Evolutionary conservation across 1,139 yeast genomes (phyloP).

Genomic region (Citeromyces hawaiiensis): DNA sequence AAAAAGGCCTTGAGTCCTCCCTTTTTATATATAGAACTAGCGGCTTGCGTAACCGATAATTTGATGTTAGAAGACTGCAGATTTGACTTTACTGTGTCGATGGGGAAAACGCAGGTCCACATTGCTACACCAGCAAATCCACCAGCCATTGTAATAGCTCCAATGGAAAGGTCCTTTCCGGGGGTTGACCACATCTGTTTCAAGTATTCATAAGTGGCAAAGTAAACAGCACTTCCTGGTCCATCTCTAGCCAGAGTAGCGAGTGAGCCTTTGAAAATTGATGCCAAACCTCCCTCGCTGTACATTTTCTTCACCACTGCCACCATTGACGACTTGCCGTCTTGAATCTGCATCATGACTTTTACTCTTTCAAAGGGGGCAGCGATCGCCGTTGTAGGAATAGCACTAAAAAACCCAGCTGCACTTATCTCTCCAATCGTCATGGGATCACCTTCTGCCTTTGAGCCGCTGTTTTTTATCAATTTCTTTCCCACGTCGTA

Average conservation of each 20-base stretch:
- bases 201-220: slow-evolving; percentile 83
- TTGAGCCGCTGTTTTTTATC: slow-evolving; percentile 34
- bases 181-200: slow-evolving; percentile 44
- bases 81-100: slow-evolving; percentile 88
- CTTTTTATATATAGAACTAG: slow-evolving; percentile 42
- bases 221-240: slow-evolving; percentile 95
- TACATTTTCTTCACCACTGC: slow-evolving; percentile 61
- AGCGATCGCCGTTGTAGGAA: slow-evolving; percentile 89
- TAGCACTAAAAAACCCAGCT: slow-evolving; percentile 93
- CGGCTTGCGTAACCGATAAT: slow-evolving; percentile 51
- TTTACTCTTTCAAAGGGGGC: slow-evolving; percentile 96
- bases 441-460: slow-evolving; percentile 25
- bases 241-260: slow-evolving; percentile 96
- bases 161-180: slow-evolving; percentile 47
- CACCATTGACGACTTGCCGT: slow-evolving; percentile 25
- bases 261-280: slow-evolving; percentile 80
- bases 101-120: slow-evolving; percentile 96
- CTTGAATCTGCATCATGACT: slow-evolving; percentile 80
- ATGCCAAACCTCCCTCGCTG: slow-evolving; percentile 68
- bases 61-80: slow-evolving; percentile 53
- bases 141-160: slow-evolving; percentile 80
- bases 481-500: slow-evolving; percentile 83
- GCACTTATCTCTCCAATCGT: slow-evolving; percentile 64
- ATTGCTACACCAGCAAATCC: slow-evolving; percentile 92
- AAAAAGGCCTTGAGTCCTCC: slow-evolving; percentile 89